Base-by-base conservation (phyloP, 495 filamentous ascomycete species). In the Aspergillus incahuasiensis region DNA sequence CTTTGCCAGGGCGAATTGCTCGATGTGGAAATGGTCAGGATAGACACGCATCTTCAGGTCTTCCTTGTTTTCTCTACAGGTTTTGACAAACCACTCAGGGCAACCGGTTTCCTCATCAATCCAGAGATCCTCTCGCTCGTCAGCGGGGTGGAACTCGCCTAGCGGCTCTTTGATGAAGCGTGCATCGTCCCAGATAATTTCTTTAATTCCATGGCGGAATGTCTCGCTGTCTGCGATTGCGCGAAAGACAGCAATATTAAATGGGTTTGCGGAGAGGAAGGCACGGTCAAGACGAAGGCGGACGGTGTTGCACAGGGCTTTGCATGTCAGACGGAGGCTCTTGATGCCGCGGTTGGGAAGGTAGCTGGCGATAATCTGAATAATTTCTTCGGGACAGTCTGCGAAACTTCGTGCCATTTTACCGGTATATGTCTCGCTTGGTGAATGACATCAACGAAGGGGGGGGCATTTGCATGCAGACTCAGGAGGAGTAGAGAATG, bases 141-240 rank as follows among this genome's bases (percentile, higher is more conserved):
- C 40, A n/a, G 18, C 28, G 44, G 18, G 15, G 15, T 47, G 44
- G 44, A 44, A 44, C 11, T 47, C 44, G 22, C 44, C 24, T 12
- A 18, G 22, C 35, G 44, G 44, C 12, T 21, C 24, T 47, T 32
- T 45, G 19, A 54, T 41, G 8, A 59, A 47, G n/a, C 47, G 56
- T 12, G 58, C 61, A 43, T 70, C 66, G 25, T 70, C 67, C 67
- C 63, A 68, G 39, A 70, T 49, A 25, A 68, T 65, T 32, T 70
- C 60, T 35, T 50, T 57, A 9, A 70, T 47, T 28, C 51, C 5
- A 21, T 59, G 43, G 15, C 58, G 54, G 42, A 64, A 62, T 7
- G 22, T 48, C 32, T 60, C 55, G 35, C 68, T 61, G 30, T 64
- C 45, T n/a, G 66, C 68, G 34, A 68, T 60, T 25, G 64, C 53